A percentile compares a stretch with the other conserved stretches of the same genome.
These are phyloP conservation scores for Aspergillus jensenii DNA, from an alignment of 2,329 filamentous ascomycete species.

Conservation along the genomic window DNA sequence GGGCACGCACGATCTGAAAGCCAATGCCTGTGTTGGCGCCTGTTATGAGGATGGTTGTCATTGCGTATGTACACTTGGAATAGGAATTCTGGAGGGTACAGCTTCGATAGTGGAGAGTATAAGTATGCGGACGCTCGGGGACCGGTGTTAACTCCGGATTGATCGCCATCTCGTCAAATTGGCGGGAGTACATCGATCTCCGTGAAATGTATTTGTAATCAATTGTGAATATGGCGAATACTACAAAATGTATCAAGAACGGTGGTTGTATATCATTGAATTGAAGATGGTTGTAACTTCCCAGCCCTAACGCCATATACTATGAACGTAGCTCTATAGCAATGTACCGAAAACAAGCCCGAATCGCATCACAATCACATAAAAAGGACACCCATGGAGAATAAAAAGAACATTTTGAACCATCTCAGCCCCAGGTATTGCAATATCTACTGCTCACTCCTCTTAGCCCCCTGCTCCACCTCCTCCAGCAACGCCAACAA, in stretches of 20 bases:
- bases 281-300: background rate
- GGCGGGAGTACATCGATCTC: no score
- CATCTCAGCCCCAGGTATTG: no score
- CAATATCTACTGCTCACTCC: background rate
- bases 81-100: no score
- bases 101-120: no score
- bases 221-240: no score
- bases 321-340: background rate
- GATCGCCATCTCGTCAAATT: no score
- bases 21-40: conserved; percentile 64
- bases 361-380: background rate
- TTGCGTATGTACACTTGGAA: no score
- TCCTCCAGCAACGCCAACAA: conserved; percentile 61
- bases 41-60: conserved; percentile 55
- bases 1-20: conserved; percentile 56
- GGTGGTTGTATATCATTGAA: background rate
- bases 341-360: background rate
- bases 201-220: no score
- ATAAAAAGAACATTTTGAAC: background rate
- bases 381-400: no score
- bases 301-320: background rate
- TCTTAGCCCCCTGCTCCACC: conserved; percentile 64
- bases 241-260: no score
- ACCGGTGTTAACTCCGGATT: no score
- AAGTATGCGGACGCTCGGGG: no score